A percentile compares a stretch with the other conserved stretches of the same genome.
Conservation (phyloP, 441 rosid genomes). For the Breynia disticha region DNA sequence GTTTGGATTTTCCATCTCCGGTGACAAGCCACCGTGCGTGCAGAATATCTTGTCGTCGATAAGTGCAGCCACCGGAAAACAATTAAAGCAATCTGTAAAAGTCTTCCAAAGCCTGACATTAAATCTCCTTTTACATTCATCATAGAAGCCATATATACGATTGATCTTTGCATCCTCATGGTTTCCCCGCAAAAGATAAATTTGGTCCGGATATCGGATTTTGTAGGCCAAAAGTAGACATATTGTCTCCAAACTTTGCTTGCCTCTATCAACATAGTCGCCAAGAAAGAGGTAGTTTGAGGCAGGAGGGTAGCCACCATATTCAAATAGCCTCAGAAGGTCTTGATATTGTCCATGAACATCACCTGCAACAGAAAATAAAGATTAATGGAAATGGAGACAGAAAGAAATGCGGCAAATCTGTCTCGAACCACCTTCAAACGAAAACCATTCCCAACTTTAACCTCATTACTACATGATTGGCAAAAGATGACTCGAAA, state of each 20-base stretch:
- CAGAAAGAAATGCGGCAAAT: background rate
- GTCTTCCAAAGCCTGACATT: slow-evolving; percentile 95
- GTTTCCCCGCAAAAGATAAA: slow-evolving; percentile 85
- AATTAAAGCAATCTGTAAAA: slow-evolving; percentile 88
- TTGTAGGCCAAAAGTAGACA: slow-evolving; percentile 95
- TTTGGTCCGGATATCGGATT: slow-evolving; percentile 61
- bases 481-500: too few species aligned
- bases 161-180: slow-evolving; percentile 98
- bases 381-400: background rate
- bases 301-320: slow-evolving; percentile 85
- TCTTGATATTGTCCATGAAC: slow-evolving; percentile 97
- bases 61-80: slow-evolving; percentile 88
- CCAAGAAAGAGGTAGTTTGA: slow-evolving; percentile 90
- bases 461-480: background rate
- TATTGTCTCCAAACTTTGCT: slow-evolving; percentile 91
- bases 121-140: slow-evolving; percentile 93
- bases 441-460: background rate
- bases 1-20: slow-evolving; percentile 56
- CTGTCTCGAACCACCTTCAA: background rate
- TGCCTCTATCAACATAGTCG: slow-evolving; percentile 94
- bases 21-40: slow-evolving; percentile 98
- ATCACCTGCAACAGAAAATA: slow-evolving; percentile 49
- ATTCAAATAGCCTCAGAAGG: slow-evolving; percentile 73
- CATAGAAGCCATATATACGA: slow-evolving; percentile 87
- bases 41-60: slow-evolving; percentile 85